A percentile compares a stretch with the other conserved stretches of the same genome.
Evolutionary conservation across 768 basidiomycete genomes (phyloP).

Genomic region (Lentinula detonsa): DNA sequence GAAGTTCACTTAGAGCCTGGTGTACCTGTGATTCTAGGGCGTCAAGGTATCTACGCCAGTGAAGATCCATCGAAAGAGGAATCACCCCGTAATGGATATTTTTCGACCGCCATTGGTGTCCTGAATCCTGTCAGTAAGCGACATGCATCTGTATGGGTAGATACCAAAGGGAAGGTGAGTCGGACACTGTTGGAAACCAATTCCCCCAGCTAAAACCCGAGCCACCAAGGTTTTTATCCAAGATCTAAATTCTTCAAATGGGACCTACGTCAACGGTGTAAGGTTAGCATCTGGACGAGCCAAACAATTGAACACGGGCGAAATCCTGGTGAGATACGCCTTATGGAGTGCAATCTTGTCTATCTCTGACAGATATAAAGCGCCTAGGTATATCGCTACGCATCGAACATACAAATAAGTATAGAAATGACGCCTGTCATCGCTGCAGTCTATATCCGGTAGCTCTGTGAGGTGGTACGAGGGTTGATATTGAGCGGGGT

Average conservation of each 20-base stretch:
- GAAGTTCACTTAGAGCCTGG: background rate
- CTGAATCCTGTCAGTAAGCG: background rate
- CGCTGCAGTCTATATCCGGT: background rate
- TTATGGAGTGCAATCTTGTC: background rate
- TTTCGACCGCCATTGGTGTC: background rate
- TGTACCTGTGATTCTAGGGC: background rate
- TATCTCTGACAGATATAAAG: background rate
- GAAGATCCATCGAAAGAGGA: background rate
- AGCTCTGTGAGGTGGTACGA: background rate
- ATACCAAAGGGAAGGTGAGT: background rate
- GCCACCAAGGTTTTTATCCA: background rate
- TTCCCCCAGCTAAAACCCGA: background rate
- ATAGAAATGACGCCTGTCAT: background rate
- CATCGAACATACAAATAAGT: background rate
- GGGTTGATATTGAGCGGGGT: no score
- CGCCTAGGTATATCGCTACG: background rate
- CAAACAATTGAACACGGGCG: background rate
- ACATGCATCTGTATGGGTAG: background rate
- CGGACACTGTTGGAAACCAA: no score
- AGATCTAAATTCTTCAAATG: background rate
- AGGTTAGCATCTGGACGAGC: background rate
- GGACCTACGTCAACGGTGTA: constrained; percentile 1
- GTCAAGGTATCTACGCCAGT: background rate
- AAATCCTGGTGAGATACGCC: background rate
- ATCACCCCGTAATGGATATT: background rate